Conservation (phyloP, 441 rosid genomes). For the Adansonia gregorii region DNA sequence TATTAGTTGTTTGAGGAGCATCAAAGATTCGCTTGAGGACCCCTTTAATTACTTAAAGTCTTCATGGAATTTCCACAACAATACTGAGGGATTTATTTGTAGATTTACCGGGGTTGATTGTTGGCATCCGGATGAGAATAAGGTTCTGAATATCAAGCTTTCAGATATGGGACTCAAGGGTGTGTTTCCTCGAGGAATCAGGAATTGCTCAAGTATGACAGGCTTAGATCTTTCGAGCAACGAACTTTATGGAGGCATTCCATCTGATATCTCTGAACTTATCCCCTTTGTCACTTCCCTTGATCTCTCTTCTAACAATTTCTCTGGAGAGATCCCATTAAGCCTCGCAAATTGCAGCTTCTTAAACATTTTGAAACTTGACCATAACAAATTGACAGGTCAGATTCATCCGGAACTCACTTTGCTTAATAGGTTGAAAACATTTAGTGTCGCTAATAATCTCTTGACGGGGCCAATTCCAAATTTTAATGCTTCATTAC, state of each 20-base stretch:
- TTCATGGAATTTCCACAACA: slow-evolving; percentile 63
- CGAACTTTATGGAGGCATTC: slow-evolving; percentile 57
- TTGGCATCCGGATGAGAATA: slow-evolving; percentile 84
- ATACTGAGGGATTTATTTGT: slow-evolving; percentile 64
- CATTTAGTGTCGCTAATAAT: slow-evolving; percentile 58
- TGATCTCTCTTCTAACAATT: slow-evolving; percentile 61
- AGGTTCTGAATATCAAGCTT: slow-evolving; percentile 64
- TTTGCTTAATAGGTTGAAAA: slow-evolving; percentile 47
- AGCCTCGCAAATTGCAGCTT: slow-evolving; percentile 41
- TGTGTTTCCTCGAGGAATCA: slow-evolving; percentile 56
- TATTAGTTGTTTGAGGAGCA: slow-evolving; percentile 46
- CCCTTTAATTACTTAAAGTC: slow-evolving; percentile 46
- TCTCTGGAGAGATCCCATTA: slow-evolving; percentile 55
- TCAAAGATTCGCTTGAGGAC: slow-evolving; percentile 41
- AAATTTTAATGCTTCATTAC: background rate
- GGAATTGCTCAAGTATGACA: slow-evolving; percentile 48
- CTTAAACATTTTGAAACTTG: slow-evolving; percentile 57
- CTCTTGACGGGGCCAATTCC: slow-evolving; percentile 60
- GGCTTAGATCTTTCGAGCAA: slow-evolving; percentile 66
- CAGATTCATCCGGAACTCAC: slow-evolving; percentile 49
- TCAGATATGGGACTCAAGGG: slow-evolving; percentile 68
- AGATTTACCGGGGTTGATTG: slow-evolving; percentile 70
- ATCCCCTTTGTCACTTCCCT: slow-evolving; percentile 37
- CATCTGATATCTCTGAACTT: slow-evolving; percentile 32
- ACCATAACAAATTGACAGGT: slow-evolving; percentile 60